These are phyloP conservation scores for Guyanaporus albipodus DNA, from an alignment of 768 basidiomycete species.

Conservation along the genomic window DNA sequence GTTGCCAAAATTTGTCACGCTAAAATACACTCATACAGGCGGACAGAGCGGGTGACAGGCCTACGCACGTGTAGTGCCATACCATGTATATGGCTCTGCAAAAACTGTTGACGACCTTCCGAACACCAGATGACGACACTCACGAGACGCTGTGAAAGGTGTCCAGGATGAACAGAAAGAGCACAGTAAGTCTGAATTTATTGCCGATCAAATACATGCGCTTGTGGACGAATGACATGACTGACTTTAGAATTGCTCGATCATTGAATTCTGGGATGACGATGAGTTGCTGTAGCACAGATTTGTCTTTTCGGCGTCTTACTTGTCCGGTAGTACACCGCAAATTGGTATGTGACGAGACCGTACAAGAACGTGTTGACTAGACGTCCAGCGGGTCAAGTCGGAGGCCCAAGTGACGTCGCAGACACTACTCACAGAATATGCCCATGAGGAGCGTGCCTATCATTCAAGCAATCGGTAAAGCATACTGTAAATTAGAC, in stretches of 20 bases:
- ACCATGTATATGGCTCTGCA: conserved; percentile 16
- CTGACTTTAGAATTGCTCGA: conserved; percentile 9
- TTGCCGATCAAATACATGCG: background rate
- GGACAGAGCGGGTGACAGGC: too few relatives aligned
- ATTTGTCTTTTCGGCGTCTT: background rate
- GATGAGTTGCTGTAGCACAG: too few relatives aligned
- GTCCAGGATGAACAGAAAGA: conserved; percentile 17
- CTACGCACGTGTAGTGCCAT: conserved; percentile 17
- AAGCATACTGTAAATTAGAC: too few relatives aligned
- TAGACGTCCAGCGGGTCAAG: background rate
- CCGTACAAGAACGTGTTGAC: conserved; percentile 33
- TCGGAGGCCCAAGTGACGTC: too few relatives aligned
- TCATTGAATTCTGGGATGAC: conserved; percentile 20
- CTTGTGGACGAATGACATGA: too few relatives aligned
- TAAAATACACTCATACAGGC: background rate
- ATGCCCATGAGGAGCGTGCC: conserved; percentile 12
- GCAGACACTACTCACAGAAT: too few relatives aligned
- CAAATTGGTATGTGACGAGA: conserved; percentile 41
- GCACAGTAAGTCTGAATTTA: conserved; percentile 14
- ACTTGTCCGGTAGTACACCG: conserved; percentile 27
- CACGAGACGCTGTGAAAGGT: conserved; percentile 20
- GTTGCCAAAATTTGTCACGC: conserved; percentile 12
- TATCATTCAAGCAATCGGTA: too few relatives aligned
- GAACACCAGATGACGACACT: background rate
- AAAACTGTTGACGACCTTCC: background rate